Evolutionary conservation across 2,329 filamentous ascomycete genomes (phyloP).

Genomic region (Emericellopsis atlantica): DNA sequence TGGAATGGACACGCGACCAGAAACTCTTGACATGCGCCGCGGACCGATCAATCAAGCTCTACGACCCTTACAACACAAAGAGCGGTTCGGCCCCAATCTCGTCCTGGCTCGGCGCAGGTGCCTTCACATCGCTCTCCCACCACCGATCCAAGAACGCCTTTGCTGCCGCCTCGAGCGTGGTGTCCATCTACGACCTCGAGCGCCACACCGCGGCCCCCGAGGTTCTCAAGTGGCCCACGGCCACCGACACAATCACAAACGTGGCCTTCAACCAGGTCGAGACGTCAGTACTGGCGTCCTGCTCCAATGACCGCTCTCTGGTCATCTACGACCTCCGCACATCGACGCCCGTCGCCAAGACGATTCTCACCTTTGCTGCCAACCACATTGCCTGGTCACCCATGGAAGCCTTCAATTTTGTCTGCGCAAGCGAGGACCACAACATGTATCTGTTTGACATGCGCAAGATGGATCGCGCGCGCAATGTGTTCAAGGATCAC

Average conservation of each 20-base stretch:
- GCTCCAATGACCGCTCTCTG: conserved; percentile 73
- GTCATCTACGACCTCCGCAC: conserved; percentile 90
- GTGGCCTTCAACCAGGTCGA: conserved; percentile 90
- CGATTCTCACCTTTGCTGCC: conserved; percentile 67
- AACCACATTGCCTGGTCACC: conserved; percentile 90
- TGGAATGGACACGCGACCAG: conserved; percentile 78
- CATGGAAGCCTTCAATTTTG: conserved; percentile 94
- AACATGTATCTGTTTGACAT: conserved; percentile 85
- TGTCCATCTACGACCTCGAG: conserved; percentile 82
- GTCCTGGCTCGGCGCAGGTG: conserved; percentile 72
- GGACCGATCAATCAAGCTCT: conserved; percentile 81
- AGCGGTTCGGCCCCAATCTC: conserved; percentile 59
- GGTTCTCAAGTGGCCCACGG: conserved; percentile 75
- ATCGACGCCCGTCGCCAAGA: conserved; percentile 68
- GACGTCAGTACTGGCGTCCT: conserved; percentile 78
- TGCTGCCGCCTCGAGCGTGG: conserved; percentile 58
- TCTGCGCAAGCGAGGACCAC: conserved; percentile 87
- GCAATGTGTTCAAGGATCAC: conserved; percentile 85
- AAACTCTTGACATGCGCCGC: conserved; percentile 79
- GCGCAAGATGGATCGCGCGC: conserved; percentile 73
- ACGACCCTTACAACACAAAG: conserved; percentile 71
- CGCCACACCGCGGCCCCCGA: conserved; percentile 71
- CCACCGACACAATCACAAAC: conserved; percentile 79
- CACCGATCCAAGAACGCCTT: conserved; percentile 71
- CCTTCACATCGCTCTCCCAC: conserved; percentile 74